Evolutionary conservation across 148 eudicot genomes (phyloP).

Genomic region (Vaccinium myrtillus): DNA sequence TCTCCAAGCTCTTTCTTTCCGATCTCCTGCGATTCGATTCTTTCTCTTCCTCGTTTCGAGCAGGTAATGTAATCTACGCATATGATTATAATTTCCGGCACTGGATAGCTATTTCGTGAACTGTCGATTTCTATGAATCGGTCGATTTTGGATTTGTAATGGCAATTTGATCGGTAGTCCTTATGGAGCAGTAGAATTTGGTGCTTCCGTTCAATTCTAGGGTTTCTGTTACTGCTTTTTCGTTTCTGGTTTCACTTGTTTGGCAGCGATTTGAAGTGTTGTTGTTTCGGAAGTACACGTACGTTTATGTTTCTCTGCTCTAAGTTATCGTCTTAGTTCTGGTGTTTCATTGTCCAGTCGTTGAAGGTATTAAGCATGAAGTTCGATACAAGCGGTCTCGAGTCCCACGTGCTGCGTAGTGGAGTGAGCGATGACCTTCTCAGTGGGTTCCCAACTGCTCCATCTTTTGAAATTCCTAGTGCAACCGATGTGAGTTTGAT

Average conservation of each 20-base stretch:
- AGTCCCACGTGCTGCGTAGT: slow-evolving; percentile 46
- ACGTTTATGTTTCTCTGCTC: not conserved
- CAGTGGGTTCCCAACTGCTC: slow-evolving; percentile 51
- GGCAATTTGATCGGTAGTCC: too few species aligned
- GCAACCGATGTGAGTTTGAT: slow-evolving; percentile 53
- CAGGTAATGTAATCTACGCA: not conserved
- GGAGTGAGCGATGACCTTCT: slow-evolving; percentile 31
- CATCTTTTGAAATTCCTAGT: slow-evolving; percentile 71
- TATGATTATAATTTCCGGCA: too few species aligned
- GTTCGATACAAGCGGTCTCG: slow-evolving; percentile 81
- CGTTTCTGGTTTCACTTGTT: not conserved
- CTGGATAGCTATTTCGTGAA: not conserved
- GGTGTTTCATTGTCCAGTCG: not conserved
- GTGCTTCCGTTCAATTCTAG: too few species aligned
- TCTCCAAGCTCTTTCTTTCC: not conserved
- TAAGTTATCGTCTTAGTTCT: not conserved
- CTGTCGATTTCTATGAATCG: not conserved
- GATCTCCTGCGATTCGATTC: not conserved
- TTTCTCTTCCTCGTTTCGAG: not conserved
- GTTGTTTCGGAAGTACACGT: not conserved
- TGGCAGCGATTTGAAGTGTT: not conserved
- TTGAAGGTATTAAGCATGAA: slow-evolving; percentile 50
- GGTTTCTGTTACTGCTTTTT: not conserved
- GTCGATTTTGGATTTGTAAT: not conserved
- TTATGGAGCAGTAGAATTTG: too few species aligned